A percentile compares a stretch with the other conserved stretches of the same genome.
Evolutionary conservation across 2,329 filamentous ascomycete genomes (phyloP).

Genomic region (Fusarium begoniae): DNA sequence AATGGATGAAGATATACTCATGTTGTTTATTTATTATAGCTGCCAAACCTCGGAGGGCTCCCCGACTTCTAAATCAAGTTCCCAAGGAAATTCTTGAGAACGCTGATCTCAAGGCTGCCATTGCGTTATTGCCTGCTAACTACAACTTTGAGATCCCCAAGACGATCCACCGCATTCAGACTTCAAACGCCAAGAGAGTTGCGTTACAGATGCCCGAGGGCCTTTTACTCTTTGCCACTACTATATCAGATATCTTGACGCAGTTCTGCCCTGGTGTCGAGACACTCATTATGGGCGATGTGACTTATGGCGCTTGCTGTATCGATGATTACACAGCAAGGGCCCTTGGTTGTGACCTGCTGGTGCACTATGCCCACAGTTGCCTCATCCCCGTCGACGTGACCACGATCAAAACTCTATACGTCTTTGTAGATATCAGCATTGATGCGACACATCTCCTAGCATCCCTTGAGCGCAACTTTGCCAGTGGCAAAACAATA

Average conservation of each 20-base stretch:
- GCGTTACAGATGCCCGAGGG: slow-evolving; percentile 98
- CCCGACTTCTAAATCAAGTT: slow-evolving; percentile 89
- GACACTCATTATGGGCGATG: slow-evolving; percentile 98
- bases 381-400: slow-evolving; percentile 96
- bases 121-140: slow-evolving; percentile 88
- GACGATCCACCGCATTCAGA: slow-evolving; percentile 93
- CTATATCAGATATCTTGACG: slow-evolving; percentile 94
- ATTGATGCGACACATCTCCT: slow-evolving; percentile 92
- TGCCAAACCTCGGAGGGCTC: slow-evolving; percentile 74
- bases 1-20: slow-evolving; percentile 20
- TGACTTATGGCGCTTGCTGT: slow-evolving; percentile 98
- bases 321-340: slow-evolving; percentile 98
- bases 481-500: slow-evolving; percentile 83
- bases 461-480: slow-evolving; percentile 88
- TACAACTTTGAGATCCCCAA: slow-evolving; percentile 99
- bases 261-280: slow-evolving; percentile 93
- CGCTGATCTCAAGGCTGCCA: slow-evolving; percentile 84
- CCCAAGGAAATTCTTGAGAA: slow-evolving; percentile 88
- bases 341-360: slow-evolving; percentile 90
- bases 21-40: slow-evolving; percentile 56
- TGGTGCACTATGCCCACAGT: slow-evolving; percentile 97
- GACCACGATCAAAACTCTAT: slow-evolving; percentile 95
- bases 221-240: slow-evolving; percentile 93
- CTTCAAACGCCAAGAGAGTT: slow-evolving; percentile 79
- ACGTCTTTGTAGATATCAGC: slow-evolving; percentile 97